phyloP scores from a whole-genome alignment of 2,329 filamentous ascomycete species.

The Xylariaceae sp. region DNA sequence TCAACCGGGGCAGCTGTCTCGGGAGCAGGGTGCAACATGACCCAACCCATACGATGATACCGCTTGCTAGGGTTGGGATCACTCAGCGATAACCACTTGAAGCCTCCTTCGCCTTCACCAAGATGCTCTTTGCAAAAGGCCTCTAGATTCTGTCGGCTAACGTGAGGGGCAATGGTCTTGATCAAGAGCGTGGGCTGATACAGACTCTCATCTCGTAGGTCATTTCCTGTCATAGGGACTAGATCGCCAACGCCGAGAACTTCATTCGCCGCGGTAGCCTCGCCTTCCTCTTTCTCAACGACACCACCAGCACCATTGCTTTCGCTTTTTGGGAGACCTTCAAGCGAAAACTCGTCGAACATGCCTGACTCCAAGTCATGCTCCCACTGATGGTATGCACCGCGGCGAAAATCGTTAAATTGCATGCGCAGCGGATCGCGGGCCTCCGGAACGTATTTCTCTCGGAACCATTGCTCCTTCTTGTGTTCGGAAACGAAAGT shows the following conservation, averaged over 20 bases:
- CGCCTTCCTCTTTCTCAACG: conserved; percentile 91
- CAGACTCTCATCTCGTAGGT: conserved; percentile 82
- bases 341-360: conserved; percentile 92
- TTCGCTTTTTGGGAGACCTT: conserved; percentile 90
- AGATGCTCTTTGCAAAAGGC: conserved; percentile 91
- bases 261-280: conserved; percentile 85
- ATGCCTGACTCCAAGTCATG: conserved; percentile 76
- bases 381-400: conserved; percentile 81
- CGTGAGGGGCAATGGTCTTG: conserved; percentile 95
- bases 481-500: conserved; percentile 89
- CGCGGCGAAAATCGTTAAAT: conserved; percentile 73
- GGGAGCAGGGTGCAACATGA: conserved; percentile 80
- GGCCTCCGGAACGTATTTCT: conserved; percentile 83
- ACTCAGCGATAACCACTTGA: conserved; percentile 91
- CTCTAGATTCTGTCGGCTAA: conserved; percentile 89
- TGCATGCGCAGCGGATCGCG: conserved; percentile 68
- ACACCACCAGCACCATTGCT: conserved; percentile 80
- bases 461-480: conserved; percentile 95
- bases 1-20: conserved; percentile 63
- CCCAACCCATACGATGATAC: conserved; percentile 97
- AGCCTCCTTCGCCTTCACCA: conserved; percentile 84
- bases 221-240: conserved; percentile 74
- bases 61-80: conserved; percentile 96
- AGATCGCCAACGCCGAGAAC: conserved; percentile 89
- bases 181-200: conserved; percentile 90